Evolutionary conservation across 2,329 filamentous ascomycete genomes (phyloP).

Genomic region (Fusarium sp.): DNA sequence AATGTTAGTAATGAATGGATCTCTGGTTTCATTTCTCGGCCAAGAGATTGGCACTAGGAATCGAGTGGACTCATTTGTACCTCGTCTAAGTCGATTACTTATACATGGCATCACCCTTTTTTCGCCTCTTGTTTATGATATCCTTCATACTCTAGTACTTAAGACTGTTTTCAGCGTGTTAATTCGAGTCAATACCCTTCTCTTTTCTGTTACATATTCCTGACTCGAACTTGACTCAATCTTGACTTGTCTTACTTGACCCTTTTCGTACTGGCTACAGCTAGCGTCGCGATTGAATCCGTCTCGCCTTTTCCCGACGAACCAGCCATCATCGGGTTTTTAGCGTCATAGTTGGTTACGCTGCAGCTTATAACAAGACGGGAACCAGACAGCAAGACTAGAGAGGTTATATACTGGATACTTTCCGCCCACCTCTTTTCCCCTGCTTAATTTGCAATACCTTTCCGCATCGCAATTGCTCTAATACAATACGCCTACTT

Average conservation of each 20-base stretch:
- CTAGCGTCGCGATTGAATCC: slow-evolving; percentile 31
- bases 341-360: slow-evolving; percentile 40
- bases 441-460: background rate
- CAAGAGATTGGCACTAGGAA: slow-evolving; percentile 15
- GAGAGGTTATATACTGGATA: slow-evolving; percentile 8
- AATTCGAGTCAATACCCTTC: slow-evolving; percentile 12
- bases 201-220: background rate
- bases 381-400: background rate
- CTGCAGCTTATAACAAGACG: slow-evolving; percentile 12
- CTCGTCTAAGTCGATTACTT: slow-evolving; percentile 21
- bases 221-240: background rate
- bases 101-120: slow-evolving; percentile 30
- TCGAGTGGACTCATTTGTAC: background rate
- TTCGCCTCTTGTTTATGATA: background rate
- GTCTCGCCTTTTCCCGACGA: slow-evolving; percentile 8
- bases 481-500: background rate
- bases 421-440: slow-evolving; percentile 1
- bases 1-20: slow-evolving; percentile 29
- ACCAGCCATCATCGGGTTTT: slow-evolving; percentile 9
- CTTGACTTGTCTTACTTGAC: slow-evolving; percentile 9
- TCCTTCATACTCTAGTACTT: background rate
- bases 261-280: slow-evolving; percentile 20
- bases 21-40: slow-evolving; percentile 11
- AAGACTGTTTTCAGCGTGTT: slow-evolving; percentile 2
- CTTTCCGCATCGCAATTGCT: background rate